Conservation (phyloP, 2,329 filamentous ascomycete genomes). For the Colletotrichum noveboracense region DNA sequence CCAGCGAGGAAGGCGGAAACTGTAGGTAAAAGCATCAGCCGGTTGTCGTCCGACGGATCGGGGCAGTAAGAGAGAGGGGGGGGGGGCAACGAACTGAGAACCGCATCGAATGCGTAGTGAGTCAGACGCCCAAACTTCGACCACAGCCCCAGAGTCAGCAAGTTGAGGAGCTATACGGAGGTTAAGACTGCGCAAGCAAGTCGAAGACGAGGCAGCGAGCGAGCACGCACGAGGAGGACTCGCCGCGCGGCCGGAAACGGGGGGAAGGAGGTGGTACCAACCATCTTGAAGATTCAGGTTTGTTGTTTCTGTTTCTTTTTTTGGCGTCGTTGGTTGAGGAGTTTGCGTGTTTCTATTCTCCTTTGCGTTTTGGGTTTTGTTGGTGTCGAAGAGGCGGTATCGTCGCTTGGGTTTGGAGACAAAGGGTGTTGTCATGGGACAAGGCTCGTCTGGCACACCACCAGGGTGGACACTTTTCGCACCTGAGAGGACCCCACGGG, state of each 20-base stretch:
- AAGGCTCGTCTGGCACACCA: not conserved
- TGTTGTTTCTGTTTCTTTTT: not conserved
- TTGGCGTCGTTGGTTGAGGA: not conserved
- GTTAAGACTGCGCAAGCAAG: constrained; percentile 43
- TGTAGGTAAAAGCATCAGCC: constrained; percentile 38
- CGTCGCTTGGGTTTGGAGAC: not conserved
- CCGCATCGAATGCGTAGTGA: constrained; percentile 96
- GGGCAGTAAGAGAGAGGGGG: not conserved
- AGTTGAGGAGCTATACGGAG: constrained; percentile 63
- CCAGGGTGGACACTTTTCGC: not conserved
- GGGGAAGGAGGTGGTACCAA: not conserved
- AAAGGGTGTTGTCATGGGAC: constrained; percentile 13
- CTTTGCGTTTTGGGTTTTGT: not conserved
- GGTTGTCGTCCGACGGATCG: not conserved
- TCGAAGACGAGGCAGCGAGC: not conserved
- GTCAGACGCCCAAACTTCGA: constrained; percentile 89
- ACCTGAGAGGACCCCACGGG: not conserved
- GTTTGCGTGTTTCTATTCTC: not conserved
- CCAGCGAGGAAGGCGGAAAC: constrained; percentile 96
- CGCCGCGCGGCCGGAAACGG: constrained; percentile 6
- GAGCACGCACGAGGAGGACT: constrained; percentile 4
- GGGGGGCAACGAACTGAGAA: constrained; percentile 71
- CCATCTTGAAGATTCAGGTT: constrained; percentile 11
- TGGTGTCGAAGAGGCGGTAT: not conserved
- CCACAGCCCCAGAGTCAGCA: constrained; percentile 72